Evolutionary conservation across 2,329 filamentous ascomycete species (phyloP), one percentile per base, ranked within the genome.

Genomic region (Tricladium varicosporioides): DNA sequence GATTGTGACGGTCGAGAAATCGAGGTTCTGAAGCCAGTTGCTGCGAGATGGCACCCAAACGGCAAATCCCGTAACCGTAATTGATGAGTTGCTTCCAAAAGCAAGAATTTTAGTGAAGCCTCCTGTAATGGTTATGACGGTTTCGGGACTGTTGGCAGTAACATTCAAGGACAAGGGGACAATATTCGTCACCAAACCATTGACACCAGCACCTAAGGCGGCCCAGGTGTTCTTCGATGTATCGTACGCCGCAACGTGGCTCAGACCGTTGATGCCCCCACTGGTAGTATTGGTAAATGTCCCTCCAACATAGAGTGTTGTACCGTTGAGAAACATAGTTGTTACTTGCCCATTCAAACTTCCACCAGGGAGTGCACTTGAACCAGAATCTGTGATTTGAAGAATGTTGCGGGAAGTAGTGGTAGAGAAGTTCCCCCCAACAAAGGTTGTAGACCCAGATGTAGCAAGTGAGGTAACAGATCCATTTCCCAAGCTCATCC

Each of bases 1-100:
- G 65, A 95, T 82, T 5, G 82, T 78, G 54, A 89, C 85, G 32
- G 85, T 80, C 7, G 82, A 75, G 5, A 83, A 76, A 36, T 85
- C 73, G 15, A 97, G 75, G 64, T 95, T 94, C 69, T 91, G 85
- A 14, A 99, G 78, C 94, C 94, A 99, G 70, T 94, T 94, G 57
- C 80, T 81, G 60, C 82, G 79, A 2, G 92, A 95, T 2, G 90
- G 90, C 7, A 97, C 87, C 94, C 94, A 99, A 40, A 97, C 79
- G 13, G 91, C 93, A 67, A 99, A 91, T 1, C 92, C 92, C 51
- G 84, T 74, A 0, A 86, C 88, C 8, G 80, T 67, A 27, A 86
- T 79, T 9, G 84, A 81, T 5, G 79, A 72, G 63, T 86, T 86
- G 61, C 78, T 78, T 36, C 77, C 84, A 65, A 91, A 93, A 0